A percentile compares a stretch with the other conserved stretches of the same genome.
Conservation (phyloP, 768 basidiomycete species). For the Mycena albidolilacea region DNA sequence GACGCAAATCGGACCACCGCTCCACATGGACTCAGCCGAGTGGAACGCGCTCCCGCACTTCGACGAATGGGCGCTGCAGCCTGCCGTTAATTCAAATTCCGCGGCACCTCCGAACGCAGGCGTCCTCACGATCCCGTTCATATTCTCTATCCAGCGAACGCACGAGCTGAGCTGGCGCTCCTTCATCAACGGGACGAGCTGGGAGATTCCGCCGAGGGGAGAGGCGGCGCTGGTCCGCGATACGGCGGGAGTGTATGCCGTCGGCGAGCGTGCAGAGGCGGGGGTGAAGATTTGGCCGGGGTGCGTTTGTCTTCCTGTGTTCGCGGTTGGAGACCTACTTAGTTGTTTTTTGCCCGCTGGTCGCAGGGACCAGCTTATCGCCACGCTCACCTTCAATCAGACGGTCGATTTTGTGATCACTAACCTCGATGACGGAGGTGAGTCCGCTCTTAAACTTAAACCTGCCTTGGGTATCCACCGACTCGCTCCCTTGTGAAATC, state of each 20-base stretch:
- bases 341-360: no score
- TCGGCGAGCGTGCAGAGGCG: not conserved
- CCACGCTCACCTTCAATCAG: not conserved
- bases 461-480: not conserved
- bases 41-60: slow-evolving; percentile 6
- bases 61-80: slow-evolving; percentile 17
- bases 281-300: slow-evolving; percentile 26
- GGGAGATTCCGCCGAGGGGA: slow-evolving; percentile 27
- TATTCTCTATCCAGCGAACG: slow-evolving; percentile 39
- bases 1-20: not conserved
- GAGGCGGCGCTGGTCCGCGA: slow-evolving; percentile 24
- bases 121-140: slow-evolving; percentile 29
- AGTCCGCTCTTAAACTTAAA: not conserved
- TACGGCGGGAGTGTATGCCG: not conserved
- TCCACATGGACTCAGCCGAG: not conserved
- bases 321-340: no score
- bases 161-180: slow-evolving; percentile 36
- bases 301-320: slow-evolving; percentile 3
- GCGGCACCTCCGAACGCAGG: not conserved
- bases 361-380: slow-evolving; percentile 38
- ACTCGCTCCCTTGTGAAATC: not conserved
- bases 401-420: slow-evolving; percentile 35
- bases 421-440: slow-evolving; percentile 38
- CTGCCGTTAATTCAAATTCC: not conserved
- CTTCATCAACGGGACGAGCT: slow-evolving; percentile 37